Evolutionary conservation across 441 rosid species (phyloP), one percentile per base, ranked within the genome.

Genomic region (Cnidoscolus chayamansa): DNA sequence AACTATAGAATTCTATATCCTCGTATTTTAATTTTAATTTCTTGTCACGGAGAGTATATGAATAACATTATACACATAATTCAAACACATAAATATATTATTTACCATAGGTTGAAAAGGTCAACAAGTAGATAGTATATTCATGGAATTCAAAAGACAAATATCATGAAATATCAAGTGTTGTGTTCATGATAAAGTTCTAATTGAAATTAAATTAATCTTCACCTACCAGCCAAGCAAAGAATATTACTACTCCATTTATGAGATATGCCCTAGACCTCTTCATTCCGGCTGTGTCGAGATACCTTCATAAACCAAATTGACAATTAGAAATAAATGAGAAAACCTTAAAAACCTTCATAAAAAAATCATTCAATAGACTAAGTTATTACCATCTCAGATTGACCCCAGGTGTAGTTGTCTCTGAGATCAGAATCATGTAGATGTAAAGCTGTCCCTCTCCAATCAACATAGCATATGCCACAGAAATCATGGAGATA

Each of bases 211-310:
- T 30, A 25, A 53, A 48, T 30, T 30, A 35, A 12, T 37, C 31
- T 62, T 51, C 51, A 82, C 83, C 57, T 43, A 87, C 89, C 85
- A 87, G 79, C 91, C 91, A 87, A 48, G 88, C 65, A 4, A 87
- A 72, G 69, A 87, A 85, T 72, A 85, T 78, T 50, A 85, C 72
- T 32, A 85, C 84, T 40, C 91, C 91, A 30, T 87, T 87, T 55
- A 82, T 65, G 30, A 84, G 75, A 80, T 87, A 87, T 40, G 86
- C 83, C 65, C 55, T 87, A 12, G 91, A 84, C 66, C 76, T 82
- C 83, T 87, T 87, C 87, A 85, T 76, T 47, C 91, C 91, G 65
- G 83, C 83, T 15, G 73, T 81, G 51, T 82, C 87, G 54, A 84
- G 84, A 73, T 84, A 84, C 87, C 87, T 84, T 48, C 72, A 68